Evolutionary conservation across 2,329 filamentous ascomycete genomes (phyloP), one percentile per base, ranked within the genome.

Genomic region (Didymella segeticola): DNA sequence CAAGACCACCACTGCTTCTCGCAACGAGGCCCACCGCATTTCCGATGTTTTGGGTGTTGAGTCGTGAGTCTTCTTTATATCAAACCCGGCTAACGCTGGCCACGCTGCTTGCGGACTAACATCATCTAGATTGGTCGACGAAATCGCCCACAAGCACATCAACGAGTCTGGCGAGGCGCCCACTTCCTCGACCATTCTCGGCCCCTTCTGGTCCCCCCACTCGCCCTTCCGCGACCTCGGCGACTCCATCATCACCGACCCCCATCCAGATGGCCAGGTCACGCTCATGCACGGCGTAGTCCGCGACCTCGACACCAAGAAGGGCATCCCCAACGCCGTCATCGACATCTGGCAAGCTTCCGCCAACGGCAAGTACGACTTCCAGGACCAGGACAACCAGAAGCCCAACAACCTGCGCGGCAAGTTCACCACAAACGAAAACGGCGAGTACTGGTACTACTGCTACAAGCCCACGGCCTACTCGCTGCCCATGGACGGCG

Each of bases 301-400:
- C 68, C 81, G 75, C 42, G 86, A 90, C 68, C 78, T 87, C 62
- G 78, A 83, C 59, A 89, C 87, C 53, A 84, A 85, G 69, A 82
- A 83, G 76, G 85, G 85, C 57, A 86, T 91, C 66, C 82, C 81
- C 48, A 79, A 81, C 66, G 88, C 88, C 63, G 86, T 89, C 60
- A 85, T 91, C 66, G 89, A 91, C 71, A 88, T 91, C 79, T 91
- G 89, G 89, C 87, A 91, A 72, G 88, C 89, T 43, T 88, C 84
- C 61, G 80, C 86, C 73, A 91, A 90, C 77, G 88, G 88, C 73
- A 86, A 87, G 71, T 91, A 91, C 79, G 87, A 90, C 69, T 86
- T 89, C 81, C 87, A 89, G 75, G 89, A 91, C 74, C 87, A 87
- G 0, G 82, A 86, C 51, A 86, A 85, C 77, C 88, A 90, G 79